Percentiles rank a stretch among this genome's conserved stretches.
Evolutionary conservation across 164 flowering plant species (phyloP).

Genomic region (Saururus chinensis): DNA sequence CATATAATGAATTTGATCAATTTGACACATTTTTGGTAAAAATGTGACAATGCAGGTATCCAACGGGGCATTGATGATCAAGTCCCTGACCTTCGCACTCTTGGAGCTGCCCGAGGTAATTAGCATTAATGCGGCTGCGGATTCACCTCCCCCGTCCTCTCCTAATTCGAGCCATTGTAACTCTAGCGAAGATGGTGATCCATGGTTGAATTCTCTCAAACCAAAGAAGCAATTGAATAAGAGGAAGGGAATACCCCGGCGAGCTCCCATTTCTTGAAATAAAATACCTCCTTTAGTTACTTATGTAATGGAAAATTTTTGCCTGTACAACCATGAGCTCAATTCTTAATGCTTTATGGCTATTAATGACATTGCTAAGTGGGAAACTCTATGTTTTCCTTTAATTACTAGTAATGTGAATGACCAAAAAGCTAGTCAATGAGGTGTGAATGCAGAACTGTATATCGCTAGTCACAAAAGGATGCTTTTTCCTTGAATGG

Average conservation of each 20-base stretch:
- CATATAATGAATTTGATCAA: too few relatives aligned
- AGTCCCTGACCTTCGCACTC: neutral
- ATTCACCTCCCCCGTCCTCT: neutral
- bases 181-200: neutral
- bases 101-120: neutral
- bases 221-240: constrained; percentile 32
- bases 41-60: too few relatives aligned
- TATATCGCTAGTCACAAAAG: too few relatives aligned
- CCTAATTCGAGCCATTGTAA: neutral
- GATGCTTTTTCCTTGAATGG: too few relatives aligned
- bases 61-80: neutral
- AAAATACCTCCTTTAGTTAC: neutral
- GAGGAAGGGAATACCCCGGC: constrained; percentile 45
- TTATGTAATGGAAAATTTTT: neutral
- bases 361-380: too few relatives aligned
- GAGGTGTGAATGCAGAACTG: too few relatives aligned
- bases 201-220: constrained; percentile 14
- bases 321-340: neutral
- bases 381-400: too few relatives aligned
- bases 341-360: neutral
- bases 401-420: too few relatives aligned
- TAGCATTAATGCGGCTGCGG: neutral
- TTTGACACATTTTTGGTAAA: too few relatives aligned
- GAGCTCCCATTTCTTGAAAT: constrained; percentile 37
- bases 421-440: too few relatives aligned